A percentile compares a stretch with the other conserved stretches of the same genome.
Conservation (phyloP, 2,329 filamentous ascomycete genomes). For the Diplodia seriata region DNA sequence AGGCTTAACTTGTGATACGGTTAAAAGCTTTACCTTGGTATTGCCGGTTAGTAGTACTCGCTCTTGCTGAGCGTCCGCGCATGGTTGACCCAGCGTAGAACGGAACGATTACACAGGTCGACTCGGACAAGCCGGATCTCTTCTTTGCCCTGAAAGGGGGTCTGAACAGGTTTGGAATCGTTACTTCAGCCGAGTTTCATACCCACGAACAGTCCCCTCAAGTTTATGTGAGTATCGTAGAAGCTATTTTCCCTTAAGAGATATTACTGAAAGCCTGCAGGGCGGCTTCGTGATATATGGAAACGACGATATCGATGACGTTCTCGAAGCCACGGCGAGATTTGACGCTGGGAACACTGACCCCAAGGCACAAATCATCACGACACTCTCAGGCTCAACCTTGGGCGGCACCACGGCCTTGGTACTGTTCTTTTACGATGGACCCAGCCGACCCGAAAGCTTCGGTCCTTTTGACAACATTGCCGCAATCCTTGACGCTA, state of each 20-base stretch:
- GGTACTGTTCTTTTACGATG: constrained; percentile 13
- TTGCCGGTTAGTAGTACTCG: neutral
- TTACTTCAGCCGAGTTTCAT: constrained; percentile 37
- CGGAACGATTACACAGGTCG: constrained; percentile 6
- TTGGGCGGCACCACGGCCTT: neutral
- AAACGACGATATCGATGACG: neutral
- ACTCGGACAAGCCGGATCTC: constrained; percentile 39
- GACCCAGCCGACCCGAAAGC: neutral
- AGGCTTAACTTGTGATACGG: constrained; percentile 17
- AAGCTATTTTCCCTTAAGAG: neutral
- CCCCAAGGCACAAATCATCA: constrained; percentile 14
- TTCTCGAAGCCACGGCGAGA: constrained; percentile 4
- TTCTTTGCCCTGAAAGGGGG: constrained; percentile 47
- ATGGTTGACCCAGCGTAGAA: neutral
- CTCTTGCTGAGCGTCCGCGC: too few relatives aligned
- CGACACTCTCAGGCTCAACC: neutral
- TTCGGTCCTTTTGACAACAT: neutral
- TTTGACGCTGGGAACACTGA: constrained; percentile 1
- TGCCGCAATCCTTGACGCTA: neutral
- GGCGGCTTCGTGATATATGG: neutral
- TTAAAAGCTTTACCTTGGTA: constrained; percentile 20
- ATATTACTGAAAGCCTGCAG: neutral
- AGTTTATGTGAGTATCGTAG: neutral
- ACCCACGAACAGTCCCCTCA: constrained; percentile 4
- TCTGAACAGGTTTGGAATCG: constrained; percentile 48